phyloP scores from a whole-genome alignment of 2,329 filamentous ascomycete genomes.

The Stachybotrys chlorohalonatus region DNA sequence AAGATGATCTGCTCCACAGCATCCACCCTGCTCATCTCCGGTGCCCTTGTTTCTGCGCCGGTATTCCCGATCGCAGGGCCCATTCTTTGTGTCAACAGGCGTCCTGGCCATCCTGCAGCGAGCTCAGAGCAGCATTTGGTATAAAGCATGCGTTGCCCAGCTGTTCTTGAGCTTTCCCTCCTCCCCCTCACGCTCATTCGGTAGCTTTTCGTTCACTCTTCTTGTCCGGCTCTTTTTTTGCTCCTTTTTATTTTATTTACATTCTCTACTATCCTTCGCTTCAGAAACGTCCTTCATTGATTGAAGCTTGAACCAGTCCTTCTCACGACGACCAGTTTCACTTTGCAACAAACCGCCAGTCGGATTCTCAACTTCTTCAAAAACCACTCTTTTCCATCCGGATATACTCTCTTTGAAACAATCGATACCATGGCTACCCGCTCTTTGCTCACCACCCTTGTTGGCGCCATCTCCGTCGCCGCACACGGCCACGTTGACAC shows the following conservation, averaged over 20 bases:
- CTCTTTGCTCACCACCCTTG: slow-evolving; percentile 15
- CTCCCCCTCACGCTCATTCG: slow-evolving; percentile 14
- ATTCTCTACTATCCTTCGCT: slow-evolving; percentile 14
- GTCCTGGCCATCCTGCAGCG: too few relatives aligned
- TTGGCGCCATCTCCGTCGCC: slow-evolving; percentile 13
- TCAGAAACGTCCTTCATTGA: slow-evolving; percentile 17
- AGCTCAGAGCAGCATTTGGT: not conserved
- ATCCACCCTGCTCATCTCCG: not conserved
- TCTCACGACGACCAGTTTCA: not conserved
- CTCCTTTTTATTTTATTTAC: not conserved
- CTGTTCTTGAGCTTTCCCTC: not conserved
- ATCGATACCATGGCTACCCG: slow-evolving; percentile 15
- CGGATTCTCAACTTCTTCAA: slow-evolving; percentile 6
- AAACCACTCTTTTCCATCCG: slow-evolving; percentile 2
- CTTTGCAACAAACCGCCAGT: slow-evolving; percentile 15
- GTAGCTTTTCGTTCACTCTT: slow-evolving; percentile 16
- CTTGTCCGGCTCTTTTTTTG: not conserved
- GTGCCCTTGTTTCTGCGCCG: not conserved
- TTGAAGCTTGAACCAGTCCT: slow-evolving; percentile 13
- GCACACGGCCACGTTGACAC: slow-evolving; percentile 18
- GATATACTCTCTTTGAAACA: slow-evolving; percentile 3
- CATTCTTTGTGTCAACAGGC: too few relatives aligned
- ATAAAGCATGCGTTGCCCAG: not conserved
- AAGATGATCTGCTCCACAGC: not conserved
- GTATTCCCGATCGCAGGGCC: too few relatives aligned